Evolutionary conservation across 139 green algal species (phyloP).

Genomic region (Raphidocelis subcapitata): DNA sequence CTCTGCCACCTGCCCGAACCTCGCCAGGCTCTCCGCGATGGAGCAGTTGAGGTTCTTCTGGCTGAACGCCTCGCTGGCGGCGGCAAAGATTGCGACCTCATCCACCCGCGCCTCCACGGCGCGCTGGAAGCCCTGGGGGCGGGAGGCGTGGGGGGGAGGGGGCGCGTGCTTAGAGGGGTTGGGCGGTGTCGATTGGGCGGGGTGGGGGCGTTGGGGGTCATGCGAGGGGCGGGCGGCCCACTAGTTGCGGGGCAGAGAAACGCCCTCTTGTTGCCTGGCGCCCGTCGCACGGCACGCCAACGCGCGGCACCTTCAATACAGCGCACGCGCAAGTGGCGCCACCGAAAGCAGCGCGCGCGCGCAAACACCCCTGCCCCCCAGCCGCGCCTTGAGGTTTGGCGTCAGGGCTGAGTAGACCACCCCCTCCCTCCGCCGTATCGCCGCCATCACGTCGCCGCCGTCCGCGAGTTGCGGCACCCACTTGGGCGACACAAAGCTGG

Average conservation of each 20-base stretch:
- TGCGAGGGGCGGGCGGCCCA: too few species aligned
- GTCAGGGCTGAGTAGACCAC: constrained; percentile 79
- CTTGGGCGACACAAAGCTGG: constrained; percentile 90
- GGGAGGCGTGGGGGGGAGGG: background rate
- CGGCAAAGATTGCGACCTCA: constrained; percentile 90
- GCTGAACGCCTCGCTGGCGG: constrained; percentile 83
- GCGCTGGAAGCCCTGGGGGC: constrained; percentile 72
- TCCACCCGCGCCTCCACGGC: constrained; percentile 72
- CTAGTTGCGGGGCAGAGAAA: too few species aligned
- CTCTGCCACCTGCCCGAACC: constrained; percentile 61
- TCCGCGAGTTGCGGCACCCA: constrained; percentile 92
- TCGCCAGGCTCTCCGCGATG: constrained; percentile 67
- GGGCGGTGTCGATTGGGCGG: background rate
- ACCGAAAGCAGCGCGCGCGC: background rate
- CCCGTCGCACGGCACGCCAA: too few species aligned
- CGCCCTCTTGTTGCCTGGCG: too few species aligned
- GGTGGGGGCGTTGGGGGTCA: too few species aligned
- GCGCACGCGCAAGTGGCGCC: too few species aligned
- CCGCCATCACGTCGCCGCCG: constrained; percentile 65
- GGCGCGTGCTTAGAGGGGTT: background rate
- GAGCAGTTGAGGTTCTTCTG: constrained; percentile 87
- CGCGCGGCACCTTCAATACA: too few species aligned
- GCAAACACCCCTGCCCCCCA: too few species aligned
- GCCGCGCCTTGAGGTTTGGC: constrained; percentile 81
- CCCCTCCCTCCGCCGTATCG: constrained; percentile 42